Conservation (phyloP, 2,329 filamentous ascomycete genomes). For the Colletotrichum liriopes region DNA sequence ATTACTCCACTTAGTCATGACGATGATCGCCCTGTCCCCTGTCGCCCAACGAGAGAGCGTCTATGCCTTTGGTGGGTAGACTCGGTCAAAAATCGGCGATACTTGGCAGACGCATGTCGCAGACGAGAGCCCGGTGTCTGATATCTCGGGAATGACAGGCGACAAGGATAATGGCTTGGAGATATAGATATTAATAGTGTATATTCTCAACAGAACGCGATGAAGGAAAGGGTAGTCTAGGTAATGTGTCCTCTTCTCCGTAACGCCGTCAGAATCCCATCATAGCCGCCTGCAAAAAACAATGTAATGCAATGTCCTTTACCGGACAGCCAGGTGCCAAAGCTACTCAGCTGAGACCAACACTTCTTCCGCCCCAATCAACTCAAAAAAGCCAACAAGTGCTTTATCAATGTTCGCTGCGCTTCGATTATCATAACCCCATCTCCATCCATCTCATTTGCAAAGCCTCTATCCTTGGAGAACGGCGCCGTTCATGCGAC, state of each 20-base stretch:
- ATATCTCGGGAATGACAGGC: background rate
- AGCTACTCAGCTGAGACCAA: background rate
- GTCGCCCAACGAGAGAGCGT: background rate
- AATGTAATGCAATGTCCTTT: conserved; percentile 14
- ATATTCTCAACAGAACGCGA: conserved; percentile 18
- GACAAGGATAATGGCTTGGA: background rate
- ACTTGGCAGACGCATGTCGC: background rate
- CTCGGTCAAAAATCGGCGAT: background rate
- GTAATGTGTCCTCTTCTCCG: conserved; percentile 21
- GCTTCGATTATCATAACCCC: conserved; percentile 18
- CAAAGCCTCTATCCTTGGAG: conserved; percentile 43
- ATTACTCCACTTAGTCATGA: conserved; percentile 6
- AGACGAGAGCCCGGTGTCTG: background rate
- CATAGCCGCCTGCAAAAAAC: conserved; percentile 5
- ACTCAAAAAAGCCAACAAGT: conserved; percentile 21
- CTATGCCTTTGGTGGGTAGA: background rate
- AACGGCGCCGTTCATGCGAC: conserved; percentile 57
- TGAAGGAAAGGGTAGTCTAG: conserved; percentile 25
- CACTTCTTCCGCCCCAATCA: background rate
- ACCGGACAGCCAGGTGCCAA: background rate
- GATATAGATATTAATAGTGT: conserved; percentile 18
- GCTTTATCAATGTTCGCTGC: conserved; percentile 15
- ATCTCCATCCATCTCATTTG: background rate
- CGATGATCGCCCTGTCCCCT: conserved; percentile 2
- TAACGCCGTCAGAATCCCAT: conserved; percentile 31